phyloP scores from a whole-genome alignment of 345 rosid genomes.

The Hibiscus tridactylites region DNA sequence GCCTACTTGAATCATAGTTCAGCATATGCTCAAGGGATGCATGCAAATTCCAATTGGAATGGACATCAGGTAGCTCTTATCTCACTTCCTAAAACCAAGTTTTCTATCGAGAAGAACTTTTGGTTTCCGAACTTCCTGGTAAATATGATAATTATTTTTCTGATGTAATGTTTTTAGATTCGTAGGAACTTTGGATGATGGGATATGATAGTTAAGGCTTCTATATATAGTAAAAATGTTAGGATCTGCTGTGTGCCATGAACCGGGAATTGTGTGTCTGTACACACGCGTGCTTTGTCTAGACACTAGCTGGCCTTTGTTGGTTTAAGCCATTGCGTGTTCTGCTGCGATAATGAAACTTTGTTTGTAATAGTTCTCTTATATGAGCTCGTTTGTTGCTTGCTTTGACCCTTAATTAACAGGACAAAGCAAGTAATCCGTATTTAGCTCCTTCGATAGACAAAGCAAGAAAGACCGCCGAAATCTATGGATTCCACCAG shows the following conservation, averaged over 20 bases:
- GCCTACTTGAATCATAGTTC: slow-evolving; percentile 10
- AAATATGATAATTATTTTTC: neutral
- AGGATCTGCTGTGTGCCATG: neutral
- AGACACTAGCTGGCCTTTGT: neutral
- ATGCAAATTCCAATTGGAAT: slow-evolving; percentile 6
- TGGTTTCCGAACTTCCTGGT: neutral
- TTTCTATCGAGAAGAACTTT: neutral
- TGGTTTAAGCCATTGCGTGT: neutral
- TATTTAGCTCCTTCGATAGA: neutral
- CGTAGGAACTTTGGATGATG: neutral
- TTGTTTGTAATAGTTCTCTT: neutral
- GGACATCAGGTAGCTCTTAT: slow-evolving; percentile 10
- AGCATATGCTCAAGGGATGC: neutral
- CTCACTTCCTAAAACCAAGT: neutral
- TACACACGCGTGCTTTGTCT: too few species aligned
- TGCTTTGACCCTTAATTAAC: neutral
- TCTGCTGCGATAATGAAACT: neutral
- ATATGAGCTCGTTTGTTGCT: neutral
- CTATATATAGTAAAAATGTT: neutral
- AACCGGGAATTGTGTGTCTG: neutral
- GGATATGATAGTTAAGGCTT: neutral
- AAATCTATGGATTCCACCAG: neutral
- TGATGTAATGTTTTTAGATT: neutral
- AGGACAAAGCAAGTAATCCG: neutral
- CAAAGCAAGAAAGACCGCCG: neutral